Percentiles rank a stretch among this genome's conserved stretches.
Evolutionary conservation across 225 moss, liverwort and hornwort genomes (phyloP).

Genomic region (Lunularia cruciata): DNA sequence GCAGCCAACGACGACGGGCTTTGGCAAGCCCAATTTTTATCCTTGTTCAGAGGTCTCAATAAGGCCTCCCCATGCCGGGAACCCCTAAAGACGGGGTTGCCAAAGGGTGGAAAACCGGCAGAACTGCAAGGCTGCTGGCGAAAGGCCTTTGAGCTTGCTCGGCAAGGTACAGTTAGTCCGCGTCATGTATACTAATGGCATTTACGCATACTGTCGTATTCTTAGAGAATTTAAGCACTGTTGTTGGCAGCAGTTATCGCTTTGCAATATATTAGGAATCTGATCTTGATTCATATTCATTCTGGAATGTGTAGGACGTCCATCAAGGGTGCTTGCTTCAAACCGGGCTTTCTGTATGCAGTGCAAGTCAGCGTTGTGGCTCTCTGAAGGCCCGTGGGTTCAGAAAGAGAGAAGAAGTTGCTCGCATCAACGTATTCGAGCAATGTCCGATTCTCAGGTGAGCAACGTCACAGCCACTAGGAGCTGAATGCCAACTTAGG

Average conservation of each 20-base stretch:
- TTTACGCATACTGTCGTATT: too few relatives aligned
- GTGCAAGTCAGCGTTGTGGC: slow-evolving; percentile 76
- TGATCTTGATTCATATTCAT: not conserved
- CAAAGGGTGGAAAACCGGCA: slow-evolving; percentile 28
- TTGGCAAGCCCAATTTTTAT: slow-evolving; percentile 73
- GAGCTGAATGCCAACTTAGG: not conserved
- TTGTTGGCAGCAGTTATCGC: too few relatives aligned
- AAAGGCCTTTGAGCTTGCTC: slow-evolving; percentile 65
- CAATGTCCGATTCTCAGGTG: slow-evolving; percentile 69
- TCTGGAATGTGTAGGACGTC: slow-evolving; percentile 48
- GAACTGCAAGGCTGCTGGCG: slow-evolving; percentile 52
- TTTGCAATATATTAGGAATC: too few relatives aligned
- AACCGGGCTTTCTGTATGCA: slow-evolving; percentile 76
- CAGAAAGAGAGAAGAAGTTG: slow-evolving; percentile 51
- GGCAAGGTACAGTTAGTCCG: slow-evolving; percentile 41
- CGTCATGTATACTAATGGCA: too few relatives aligned
- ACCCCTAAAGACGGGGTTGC: slow-evolving; percentile 25
- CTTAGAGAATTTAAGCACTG: too few relatives aligned
- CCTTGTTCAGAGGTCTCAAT: slow-evolving; percentile 46
- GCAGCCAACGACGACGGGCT: slow-evolving; percentile 64
- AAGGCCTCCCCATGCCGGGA: slow-evolving; percentile 14
- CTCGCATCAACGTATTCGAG: slow-evolving; percentile 50
- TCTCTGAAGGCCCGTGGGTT: slow-evolving; percentile 57
- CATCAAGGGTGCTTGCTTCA: slow-evolving; percentile 56
- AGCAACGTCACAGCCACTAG: not conserved